A percentile compares a stretch with the other conserved stretches of the same genome.
Evolutionary conservation across 208 protist species (phyloP).

Genomic region (Leishmania amazonensis): DNA sequence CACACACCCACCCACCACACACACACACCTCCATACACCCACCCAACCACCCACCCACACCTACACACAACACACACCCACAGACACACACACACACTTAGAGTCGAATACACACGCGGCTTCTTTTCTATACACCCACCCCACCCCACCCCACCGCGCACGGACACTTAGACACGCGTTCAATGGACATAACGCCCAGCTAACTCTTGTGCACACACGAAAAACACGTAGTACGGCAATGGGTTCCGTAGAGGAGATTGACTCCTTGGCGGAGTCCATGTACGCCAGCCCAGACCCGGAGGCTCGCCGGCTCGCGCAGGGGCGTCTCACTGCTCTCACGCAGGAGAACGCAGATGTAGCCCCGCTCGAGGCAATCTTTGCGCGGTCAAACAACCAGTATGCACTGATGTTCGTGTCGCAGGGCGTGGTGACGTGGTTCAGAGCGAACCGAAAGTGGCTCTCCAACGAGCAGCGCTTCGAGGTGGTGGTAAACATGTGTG

Average conservation of each 20-base stretch:
- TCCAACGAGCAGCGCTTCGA: conserved; percentile 36
- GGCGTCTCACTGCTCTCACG: conserved; percentile 47
- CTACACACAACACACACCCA: neutral
- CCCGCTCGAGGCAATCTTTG: conserved; percentile 52
- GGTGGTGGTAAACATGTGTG: conserved; percentile 61
- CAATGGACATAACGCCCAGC: neutral
- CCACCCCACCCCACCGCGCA: neutral
- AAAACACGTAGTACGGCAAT: conserved; percentile 14
- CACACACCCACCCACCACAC: neutral
- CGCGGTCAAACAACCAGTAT: conserved; percentile 76
- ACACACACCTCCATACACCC: too few relatives aligned
- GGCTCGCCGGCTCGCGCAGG: conserved; percentile 48
- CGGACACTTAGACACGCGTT: neutral
- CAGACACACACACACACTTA: neutral
- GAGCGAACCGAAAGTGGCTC: conserved; percentile 56
- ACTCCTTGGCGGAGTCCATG: conserved; percentile 67
- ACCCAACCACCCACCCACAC: too few relatives aligned
- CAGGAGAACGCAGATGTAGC: conserved; percentile 53
- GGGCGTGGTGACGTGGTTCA: conserved; percentile 73
- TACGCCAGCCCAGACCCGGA: conserved; percentile 61
- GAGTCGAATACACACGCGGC: neutral
- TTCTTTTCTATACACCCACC: neutral
- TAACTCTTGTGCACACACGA: neutral
- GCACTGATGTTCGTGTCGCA: conserved; percentile 77
- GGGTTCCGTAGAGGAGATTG: conserved; percentile 62